Percentiles rank a stretch among this genome's conserved stretches.
phyloP scores from a whole-genome alignment of 1,284 basidiomycete genomes.

The Moniliophthora roreri region DNA sequence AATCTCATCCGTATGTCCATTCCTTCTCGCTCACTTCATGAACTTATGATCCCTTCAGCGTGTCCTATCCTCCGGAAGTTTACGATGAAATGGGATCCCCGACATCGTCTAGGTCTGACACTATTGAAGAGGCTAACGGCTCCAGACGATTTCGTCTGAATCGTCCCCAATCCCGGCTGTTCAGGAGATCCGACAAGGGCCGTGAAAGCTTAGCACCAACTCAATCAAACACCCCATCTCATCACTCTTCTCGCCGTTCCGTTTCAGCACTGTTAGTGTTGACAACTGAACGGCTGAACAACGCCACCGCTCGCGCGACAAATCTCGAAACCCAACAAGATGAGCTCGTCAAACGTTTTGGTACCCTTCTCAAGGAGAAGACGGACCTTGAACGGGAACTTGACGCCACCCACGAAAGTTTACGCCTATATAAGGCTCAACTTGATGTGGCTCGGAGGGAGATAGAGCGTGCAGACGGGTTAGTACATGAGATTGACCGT shows the following conservation, averaged over 20 bases:
- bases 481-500: conserved; percentile 10
- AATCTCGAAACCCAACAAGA: conserved; percentile 29
- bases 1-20: neutral
- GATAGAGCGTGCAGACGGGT: conserved; percentile 10
- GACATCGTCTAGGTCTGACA: conserved; percentile 1
- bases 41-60: neutral
- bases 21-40: neutral
- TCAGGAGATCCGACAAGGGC: neutral
- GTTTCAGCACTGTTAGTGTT: conserved; percentile 27
- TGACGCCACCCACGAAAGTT: conserved; percentile 29
- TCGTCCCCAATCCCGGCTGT: neutral
- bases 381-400: conserved; percentile 30
- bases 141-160: neutral
- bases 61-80: neutral
- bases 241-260: conserved; percentile 17
- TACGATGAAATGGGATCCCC: neutral
- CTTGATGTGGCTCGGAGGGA: conserved; percentile 38
- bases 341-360: conserved; percentile 28
- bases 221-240: conserved; percentile 10
- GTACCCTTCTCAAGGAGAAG: conserved; percentile 23
- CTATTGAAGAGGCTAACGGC: neutral
- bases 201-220: neutral
- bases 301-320: conserved; percentile 33
- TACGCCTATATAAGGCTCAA: conserved; percentile 38
- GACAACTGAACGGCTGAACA: conserved; percentile 29